These are phyloP conservation scores for Musa schizocarpa DNA, from an alignment of 176 grass and related monocot genomes.

Conservation along the genomic window DNA sequence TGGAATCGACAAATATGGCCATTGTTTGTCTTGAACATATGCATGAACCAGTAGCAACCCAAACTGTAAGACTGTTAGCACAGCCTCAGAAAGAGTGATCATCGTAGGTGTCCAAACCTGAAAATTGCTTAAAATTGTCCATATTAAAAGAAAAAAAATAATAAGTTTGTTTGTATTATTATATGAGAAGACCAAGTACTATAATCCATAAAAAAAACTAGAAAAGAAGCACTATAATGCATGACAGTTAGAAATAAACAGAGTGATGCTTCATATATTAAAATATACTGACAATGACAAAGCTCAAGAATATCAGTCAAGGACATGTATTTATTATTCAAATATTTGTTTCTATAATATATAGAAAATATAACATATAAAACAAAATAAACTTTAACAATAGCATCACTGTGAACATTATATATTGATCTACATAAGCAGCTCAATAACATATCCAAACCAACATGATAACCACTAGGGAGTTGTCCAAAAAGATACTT, in stretches of 20 bases:
- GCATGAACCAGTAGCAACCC: conserved; percentile 71
- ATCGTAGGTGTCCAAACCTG: conserved; percentile 81
- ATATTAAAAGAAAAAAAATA: background rate
- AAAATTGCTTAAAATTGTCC: background rate
- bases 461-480: background rate
- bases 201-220: too few species aligned
- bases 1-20: conserved; percentile 75
- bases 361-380: background rate
- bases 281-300: background rate
- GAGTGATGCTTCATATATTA: background rate
- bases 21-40: conserved; percentile 86
- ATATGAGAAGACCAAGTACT: too few species aligned
- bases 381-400: background rate
- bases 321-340: background rate
- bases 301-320: background rate
- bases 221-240: background rate
- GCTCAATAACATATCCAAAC: background rate
- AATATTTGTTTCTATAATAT: background rate
- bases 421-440: background rate
- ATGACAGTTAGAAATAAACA: background rate
- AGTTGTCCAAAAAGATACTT: too few species aligned
- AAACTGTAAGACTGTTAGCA: conserved; percentile 85
- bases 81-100: conserved; percentile 73
- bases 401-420: background rate
- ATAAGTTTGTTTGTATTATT: background rate